Percentiles rank a stretch among this genome's conserved stretches.
These are phyloP conservation scores for Coemansia erecta DNA, from an alignment of 192 early-diverging fungal species.

Conservation along the genomic window DNA sequence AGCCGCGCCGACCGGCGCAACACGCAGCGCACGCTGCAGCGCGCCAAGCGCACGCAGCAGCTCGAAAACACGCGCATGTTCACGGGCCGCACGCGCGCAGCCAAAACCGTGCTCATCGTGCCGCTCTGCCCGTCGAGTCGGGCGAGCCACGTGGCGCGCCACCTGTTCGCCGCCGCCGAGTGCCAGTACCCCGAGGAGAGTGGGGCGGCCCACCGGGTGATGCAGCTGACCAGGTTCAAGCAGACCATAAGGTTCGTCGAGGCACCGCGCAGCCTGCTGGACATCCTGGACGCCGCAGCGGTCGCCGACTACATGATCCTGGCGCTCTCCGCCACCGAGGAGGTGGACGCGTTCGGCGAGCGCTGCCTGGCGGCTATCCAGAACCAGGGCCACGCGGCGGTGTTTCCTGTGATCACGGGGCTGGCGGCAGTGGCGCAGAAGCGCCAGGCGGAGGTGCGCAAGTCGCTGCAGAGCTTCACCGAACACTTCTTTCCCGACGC, in stretches of 20 bases:
- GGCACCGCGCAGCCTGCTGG: constrained; percentile 72
- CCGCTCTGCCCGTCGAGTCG: constrained; percentile 82
- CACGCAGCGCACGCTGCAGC: constrained; percentile 71
- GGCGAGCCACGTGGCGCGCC: constrained; percentile 46
- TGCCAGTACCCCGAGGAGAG: constrained; percentile 48
- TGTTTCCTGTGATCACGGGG: constrained; percentile 72
- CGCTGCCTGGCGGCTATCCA: constrained; percentile 78
- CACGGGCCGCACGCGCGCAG: constrained; percentile 74
- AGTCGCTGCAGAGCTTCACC: constrained; percentile 82
- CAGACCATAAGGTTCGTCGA: constrained; percentile 86
- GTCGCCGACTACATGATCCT: constrained; percentile 90
- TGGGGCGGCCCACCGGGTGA: constrained; percentile 9
- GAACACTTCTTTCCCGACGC: constrained; percentile 86
- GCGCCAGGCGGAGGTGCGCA: constrained; percentile 71
- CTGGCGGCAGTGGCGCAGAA: constrained; percentile 63
- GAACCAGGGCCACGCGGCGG: constrained; percentile 80
- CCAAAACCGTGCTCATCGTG: constrained; percentile 88
- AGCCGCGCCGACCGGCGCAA: constrained; percentile 80
- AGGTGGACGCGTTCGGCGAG: constrained; percentile 94
- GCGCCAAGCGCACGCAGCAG: constrained; percentile 77
- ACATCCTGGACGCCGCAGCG: constrained; percentile 86
- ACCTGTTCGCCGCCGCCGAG: constrained; percentile 55
- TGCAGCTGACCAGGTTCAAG: constrained; percentile 77
- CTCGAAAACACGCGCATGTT: constrained; percentile 75
- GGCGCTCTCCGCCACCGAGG: constrained; percentile 81